Base-by-base conservation (phyloP, 2,329 filamentous ascomycete species). In the Sporothrix inflata region DNA sequence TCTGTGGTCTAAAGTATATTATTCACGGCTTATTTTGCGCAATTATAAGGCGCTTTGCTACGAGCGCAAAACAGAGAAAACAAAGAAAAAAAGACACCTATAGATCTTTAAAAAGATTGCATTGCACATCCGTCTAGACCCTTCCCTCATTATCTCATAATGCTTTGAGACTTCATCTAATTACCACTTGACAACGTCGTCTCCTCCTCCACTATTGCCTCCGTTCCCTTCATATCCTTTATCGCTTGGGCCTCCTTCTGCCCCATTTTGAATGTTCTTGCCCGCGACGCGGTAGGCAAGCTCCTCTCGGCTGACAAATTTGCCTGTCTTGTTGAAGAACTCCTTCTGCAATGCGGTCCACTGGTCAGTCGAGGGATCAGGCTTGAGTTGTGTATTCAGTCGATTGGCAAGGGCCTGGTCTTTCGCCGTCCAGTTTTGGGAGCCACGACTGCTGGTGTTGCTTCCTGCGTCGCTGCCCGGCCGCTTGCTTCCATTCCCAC, bases 321-420 rank as follows among this genome's bases (percentile, higher is more conserved):
- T 61, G 49, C 30, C 14, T 8, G 72, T 71, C 24, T 38, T 12
- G 0, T 57, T 19, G 19, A 51, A 71, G 16, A 73, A 60, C 1
- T 8, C 34, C 9, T 57, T 24, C 60, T 71, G 72, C n/a, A 73
- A 40, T 30, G 57, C 70, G 0, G 45, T 60, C 72, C 69, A 71
- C 4, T 55, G 72, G 24, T 73, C 72, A 19, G 16, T 24, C 2
- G n/a, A 69, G 4, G 51, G 68, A 27, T 68, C 21, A 6, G 30
- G 21, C 16, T 21, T 63, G 9, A 71, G 69, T 16, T 45, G 24
- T 0, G 53, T n/a, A 11, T 53, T 40, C 30, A 68, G n/a, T 1
- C 42, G 45, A 34, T 53, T 19, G 11, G 66, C 60, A 16, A 63
- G 21, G 16, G 61, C 24, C 49, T 63, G 57, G 53, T 71, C 69